Evolutionary conservation across 352 stramenopile genomes (phyloP).

Genomic region (Globisporangium abappressorium): DNA sequence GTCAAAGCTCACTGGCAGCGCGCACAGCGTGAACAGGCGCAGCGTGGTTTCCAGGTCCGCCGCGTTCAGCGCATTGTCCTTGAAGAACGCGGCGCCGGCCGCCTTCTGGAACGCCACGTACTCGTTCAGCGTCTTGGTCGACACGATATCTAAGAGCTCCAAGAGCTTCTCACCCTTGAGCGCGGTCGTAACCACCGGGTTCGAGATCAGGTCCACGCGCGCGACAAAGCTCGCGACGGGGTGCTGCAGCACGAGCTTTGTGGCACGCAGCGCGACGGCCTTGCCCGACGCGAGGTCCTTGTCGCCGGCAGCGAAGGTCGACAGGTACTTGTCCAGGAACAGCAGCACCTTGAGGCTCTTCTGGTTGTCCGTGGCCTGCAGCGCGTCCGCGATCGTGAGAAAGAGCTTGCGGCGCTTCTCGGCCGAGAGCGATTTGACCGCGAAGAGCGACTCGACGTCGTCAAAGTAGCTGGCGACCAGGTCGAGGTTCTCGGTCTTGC

Average conservation of each 20-base stretch:
- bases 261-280: slow-evolving; percentile 74
- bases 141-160: slow-evolving; percentile 91
- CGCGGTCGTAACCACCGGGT: slow-evolving; percentile 69
- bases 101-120: slow-evolving; percentile 79
- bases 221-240: slow-evolving; percentile 88
- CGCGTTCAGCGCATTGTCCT: slow-evolving; percentile 51
- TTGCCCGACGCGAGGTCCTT: slow-evolving; percentile 64
- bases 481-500: slow-evolving; percentile 50
- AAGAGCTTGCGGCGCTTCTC: slow-evolving; percentile 61
- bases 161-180: slow-evolving; percentile 71
- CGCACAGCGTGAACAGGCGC: slow-evolving; percentile 91
- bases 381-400: slow-evolving; percentile 66
- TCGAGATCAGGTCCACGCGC: slow-evolving; percentile 83
- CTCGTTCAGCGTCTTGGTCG: slow-evolving; percentile 90
- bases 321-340: slow-evolving; percentile 79
- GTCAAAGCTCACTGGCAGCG: slow-evolving; percentile 89
- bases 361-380: slow-evolving; percentile 27
- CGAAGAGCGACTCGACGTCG: slow-evolving; percentile 56
- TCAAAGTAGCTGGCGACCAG: slow-evolving; percentile 73
- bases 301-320: slow-evolving; percentile 49
- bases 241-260: slow-evolving; percentile 85
- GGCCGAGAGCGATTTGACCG: slow-evolving; percentile 35
- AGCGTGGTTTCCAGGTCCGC: slow-evolving; percentile 80
- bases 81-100: slow-evolving; percentile 63
- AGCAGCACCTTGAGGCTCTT: slow-evolving; percentile 57